Evolutionary conservation across 1,284 basidiomycete species (phyloP).

Genomic region (Phylloboletellus chloephorus): DNA sequence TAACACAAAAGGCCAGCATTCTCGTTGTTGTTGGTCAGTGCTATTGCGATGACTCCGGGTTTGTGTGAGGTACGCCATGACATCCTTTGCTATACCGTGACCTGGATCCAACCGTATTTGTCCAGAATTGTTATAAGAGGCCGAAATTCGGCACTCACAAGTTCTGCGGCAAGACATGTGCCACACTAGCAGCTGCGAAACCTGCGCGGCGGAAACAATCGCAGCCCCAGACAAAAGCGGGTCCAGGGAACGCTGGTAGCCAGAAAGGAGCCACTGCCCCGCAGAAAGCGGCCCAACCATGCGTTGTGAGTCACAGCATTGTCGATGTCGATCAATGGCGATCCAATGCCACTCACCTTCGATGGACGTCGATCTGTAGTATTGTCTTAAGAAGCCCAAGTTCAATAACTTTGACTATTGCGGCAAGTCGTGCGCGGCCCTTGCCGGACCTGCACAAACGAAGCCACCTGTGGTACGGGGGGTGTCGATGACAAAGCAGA

Average conservation of each 20-base stretch:
- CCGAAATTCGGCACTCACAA: slow-evolving; percentile 47
- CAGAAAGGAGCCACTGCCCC: slow-evolving; percentile 16
- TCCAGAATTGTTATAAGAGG: slow-evolving; percentile 51
- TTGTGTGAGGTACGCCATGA: slow-evolving; percentile 27
- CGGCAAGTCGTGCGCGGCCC: slow-evolving; percentile 30
- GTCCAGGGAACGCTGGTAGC: slow-evolving; percentile 10
- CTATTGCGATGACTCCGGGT: slow-evolving; percentile 25
- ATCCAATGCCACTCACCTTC: slow-evolving; percentile 19
- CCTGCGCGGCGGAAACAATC: slow-evolving; percentile 12
- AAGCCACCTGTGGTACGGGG: slow-evolving; percentile 16
- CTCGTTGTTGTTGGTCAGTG: slow-evolving; percentile 6
- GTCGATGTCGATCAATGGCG: slow-evolving; percentile 26
- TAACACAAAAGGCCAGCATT: slow-evolving; percentile 8
- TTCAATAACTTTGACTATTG: slow-evolving; percentile 33
- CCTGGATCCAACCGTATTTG: slow-evolving; percentile 6
- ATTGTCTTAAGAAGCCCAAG: slow-evolving; percentile 33
- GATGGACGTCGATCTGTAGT: slow-evolving; percentile 26
- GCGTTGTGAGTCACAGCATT: slow-evolving; percentile 24
- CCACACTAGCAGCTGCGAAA: slow-evolving; percentile 36
- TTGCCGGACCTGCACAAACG: slow-evolving; percentile 15
- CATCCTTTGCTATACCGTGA: slow-evolving; percentile 1
- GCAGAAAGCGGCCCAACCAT: slow-evolving; percentile 21
- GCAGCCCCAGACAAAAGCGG: slow-evolving; percentile 14
- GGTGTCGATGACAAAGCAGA: slow-evolving; percentile 19
- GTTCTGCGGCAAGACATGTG: slow-evolving; percentile 59